These are phyloP conservation scores for Cladobotryum protrusum DNA, from an alignment of 2,329 filamentous ascomycete species.

Conservation along the genomic window DNA sequence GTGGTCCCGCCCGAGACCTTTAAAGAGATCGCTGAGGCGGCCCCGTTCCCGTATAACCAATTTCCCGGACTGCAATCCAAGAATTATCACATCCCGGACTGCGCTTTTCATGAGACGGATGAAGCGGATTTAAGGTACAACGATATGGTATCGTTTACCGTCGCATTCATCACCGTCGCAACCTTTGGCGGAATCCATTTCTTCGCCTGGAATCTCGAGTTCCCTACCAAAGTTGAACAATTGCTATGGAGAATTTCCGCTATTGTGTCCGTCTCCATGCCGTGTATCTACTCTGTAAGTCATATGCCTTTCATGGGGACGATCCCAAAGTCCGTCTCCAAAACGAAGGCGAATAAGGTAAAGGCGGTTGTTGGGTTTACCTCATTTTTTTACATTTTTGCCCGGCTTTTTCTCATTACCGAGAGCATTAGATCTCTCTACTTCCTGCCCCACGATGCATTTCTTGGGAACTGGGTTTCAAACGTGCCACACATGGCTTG, in stretches of 20 bases:
- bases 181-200: background rate
- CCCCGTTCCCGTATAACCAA: background rate
- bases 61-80: background rate
- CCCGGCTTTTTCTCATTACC: background rate
- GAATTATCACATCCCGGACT: background rate
- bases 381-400: background rate
- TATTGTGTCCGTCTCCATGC: background rate
- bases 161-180: background rate
- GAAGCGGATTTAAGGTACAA: too few species aligned
- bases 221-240: background rate
- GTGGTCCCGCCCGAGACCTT: background rate
- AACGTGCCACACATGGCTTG: background rate
- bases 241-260: background rate
- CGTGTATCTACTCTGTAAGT: background rate
- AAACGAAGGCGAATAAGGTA: too few species aligned
- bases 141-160: background rate
- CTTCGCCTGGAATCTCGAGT: background rate
- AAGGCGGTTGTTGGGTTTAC: background rate
- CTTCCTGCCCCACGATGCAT: background rate
- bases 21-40: background rate
- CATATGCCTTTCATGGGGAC: background rate
- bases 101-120: background rate
- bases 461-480: background rate
- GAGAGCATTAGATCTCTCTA: constrained; percentile 1
- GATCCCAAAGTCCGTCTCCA: too few species aligned